Evolutionary conservation across 106 monocot genomes (phyloP).

Genomic region (Allium fistulosum): DNA sequence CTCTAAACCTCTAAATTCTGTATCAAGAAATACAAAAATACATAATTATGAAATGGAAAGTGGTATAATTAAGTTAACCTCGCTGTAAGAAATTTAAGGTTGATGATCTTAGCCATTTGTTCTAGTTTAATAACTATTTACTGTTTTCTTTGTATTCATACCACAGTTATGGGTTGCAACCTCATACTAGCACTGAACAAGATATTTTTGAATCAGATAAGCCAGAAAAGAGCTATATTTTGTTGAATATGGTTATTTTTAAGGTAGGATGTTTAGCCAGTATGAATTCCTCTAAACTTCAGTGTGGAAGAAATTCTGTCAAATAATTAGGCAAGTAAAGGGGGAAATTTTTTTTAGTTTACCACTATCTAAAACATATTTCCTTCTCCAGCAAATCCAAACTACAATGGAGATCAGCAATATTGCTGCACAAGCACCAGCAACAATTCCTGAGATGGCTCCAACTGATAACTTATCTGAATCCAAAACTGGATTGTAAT

Average conservation of each 20-base stretch:
- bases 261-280: too few relatives aligned
- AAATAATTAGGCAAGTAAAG: neutral
- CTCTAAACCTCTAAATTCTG: neutral
- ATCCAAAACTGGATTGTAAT: neutral
- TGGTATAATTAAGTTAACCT: neutral
- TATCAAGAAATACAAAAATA: neutral
- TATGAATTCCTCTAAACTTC: neutral
- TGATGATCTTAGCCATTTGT: neutral
- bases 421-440: neutral
- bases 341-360: neutral
- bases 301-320: neutral
- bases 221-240: too few relatives aligned
- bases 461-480: conserved; percentile 1
- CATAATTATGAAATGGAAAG: neutral
- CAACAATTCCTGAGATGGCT: conserved; percentile 3
- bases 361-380: neutral
- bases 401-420: neutral
- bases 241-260: too few relatives aligned
- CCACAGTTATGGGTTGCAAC: neutral
- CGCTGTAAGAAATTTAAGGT: too few relatives aligned
- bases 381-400: conserved; percentile 1
- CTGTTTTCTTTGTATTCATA: neutral
- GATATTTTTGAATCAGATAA: neutral
- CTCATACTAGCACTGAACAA: neutral
- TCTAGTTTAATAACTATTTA: neutral